Percentiles rank a stretch among this genome's conserved stretches.
Evolutionary conservation across 345 rosid genomes (phyloP).

Genomic region (Linum usitatissimum): DNA sequence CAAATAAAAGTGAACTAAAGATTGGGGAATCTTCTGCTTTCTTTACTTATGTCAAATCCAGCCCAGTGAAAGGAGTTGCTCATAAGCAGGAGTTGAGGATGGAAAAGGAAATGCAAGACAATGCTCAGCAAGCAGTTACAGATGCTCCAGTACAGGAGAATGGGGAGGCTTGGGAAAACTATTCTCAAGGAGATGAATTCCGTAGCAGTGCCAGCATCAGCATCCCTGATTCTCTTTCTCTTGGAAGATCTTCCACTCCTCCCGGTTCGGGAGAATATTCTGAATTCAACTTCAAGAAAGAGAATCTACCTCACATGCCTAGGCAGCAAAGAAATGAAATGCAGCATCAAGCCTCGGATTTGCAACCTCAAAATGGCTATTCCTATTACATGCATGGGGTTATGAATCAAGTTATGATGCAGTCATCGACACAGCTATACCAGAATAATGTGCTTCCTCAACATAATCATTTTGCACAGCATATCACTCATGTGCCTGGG

Average conservation of each 20-base stretch:
- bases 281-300: constrained; percentile 34
- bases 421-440: constrained; percentile 46
- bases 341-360: constrained; percentile 38
- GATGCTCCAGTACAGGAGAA: constrained; percentile 34
- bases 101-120: constrained; percentile 15
- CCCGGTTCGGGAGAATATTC: constrained; percentile 44
- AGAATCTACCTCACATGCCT: constrained; percentile 23
- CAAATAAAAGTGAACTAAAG: constrained; percentile 67
- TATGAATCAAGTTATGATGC: constrained; percentile 62
- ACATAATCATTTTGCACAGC: constrained; percentile 58
- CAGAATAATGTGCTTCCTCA: constrained; percentile 36
- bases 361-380: constrained; percentile 40
- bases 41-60: constrained; percentile 78
- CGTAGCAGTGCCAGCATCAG: constrained; percentile 42
- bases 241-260: constrained; percentile 51
- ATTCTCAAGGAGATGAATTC: constrained; percentile 47
- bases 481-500: constrained; percentile 45
- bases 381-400: constrained; percentile 71
- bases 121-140: constrained; percentile 22
- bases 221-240: constrained; percentile 38
- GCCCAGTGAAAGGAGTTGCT: constrained; percentile 24
- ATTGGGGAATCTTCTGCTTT: constrained; percentile 93
- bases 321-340: constrained; percentile 31
- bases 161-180: constrained; percentile 41
- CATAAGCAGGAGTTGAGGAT: constrained; percentile 21